A percentile compares a stretch with the other conserved stretches of the same genome.
phyloP scores from a whole-genome alignment of 257 asterid genomes.

The Plectranthus barbatus region DNA sequence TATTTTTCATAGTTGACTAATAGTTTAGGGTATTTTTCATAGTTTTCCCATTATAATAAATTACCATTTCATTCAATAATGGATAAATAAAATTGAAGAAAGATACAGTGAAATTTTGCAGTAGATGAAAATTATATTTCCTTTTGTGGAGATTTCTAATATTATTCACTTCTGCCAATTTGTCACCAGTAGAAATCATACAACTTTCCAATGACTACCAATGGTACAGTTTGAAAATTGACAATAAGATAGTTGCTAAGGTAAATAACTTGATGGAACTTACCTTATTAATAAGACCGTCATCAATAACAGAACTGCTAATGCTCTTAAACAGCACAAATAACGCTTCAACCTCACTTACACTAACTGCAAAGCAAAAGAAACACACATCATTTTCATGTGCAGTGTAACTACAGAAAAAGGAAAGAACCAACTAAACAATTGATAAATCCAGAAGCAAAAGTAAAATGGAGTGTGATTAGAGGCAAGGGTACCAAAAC shows the following conservation, averaged over 20 bases:
- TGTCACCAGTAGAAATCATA: neutral
- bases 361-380: constrained; percentile 83
- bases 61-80: neutral
- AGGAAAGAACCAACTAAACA: neutral
- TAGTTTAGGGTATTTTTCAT: too few species aligned
- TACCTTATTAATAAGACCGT: constrained; percentile 95
- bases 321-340: constrained; percentile 96
- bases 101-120: neutral
- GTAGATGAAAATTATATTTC: neutral
- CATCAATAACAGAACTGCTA: constrained; percentile 87
- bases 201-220: neutral
- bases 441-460: neutral
- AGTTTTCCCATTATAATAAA: too few species aligned
- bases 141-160: neutral
- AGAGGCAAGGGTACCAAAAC: neutral
- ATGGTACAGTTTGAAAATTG: neutral
- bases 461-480: neutral
- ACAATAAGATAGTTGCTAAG: neutral
- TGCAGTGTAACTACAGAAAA: neutral
- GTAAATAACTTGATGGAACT: neutral
- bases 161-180: neutral
- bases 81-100: neutral
- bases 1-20: too few species aligned
- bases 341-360: constrained; percentile 98
- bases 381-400: neutral